Evolutionary conservation across 306 rosid species (phyloP), one percentile per base, ranked within the genome.

Genomic region (Corylus heterophylla): DNA sequence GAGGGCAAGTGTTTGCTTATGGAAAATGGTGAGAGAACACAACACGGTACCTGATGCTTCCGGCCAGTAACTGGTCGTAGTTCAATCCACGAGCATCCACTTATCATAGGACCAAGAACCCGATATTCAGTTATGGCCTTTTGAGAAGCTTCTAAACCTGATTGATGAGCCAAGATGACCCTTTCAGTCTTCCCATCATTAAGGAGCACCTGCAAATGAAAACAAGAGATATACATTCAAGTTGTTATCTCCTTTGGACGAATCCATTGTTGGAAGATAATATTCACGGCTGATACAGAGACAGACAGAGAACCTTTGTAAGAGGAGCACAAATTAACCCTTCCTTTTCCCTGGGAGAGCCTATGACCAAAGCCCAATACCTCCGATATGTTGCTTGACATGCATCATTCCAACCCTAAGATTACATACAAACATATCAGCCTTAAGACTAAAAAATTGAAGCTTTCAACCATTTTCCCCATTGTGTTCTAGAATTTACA

Each of bases 31-130:
- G 76, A 63, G 76, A 27, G 76, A 47, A 68, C 29, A 12, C 54
- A 48, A 48, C 76, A 54, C 58, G 69, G 78, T 85, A 92, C 98
- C 97, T 95, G 98, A 82, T 95, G 98, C 84, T 95, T 95, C 83
- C 97, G 84, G 78, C 75, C 85, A 71, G 98, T 95, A 63, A 86
- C 90, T 39, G 98, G 98, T 50, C 88, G 85, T 56, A 95, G 79
- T 83, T 95, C 98, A 77, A 95, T 80, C 98, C 98, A 95, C 1
- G 98, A 91, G 89, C 98, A 95, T 77, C 98, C 98, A 73, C 90
- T 91, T 80, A 95, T 95, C 76, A 80, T 89, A 3, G 98, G 97
- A 79, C 98, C 98, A 83, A 92, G 97, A 74, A 95, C 91, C 73
- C 97, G 92, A 73, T 90, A 92, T 81, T 95, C 96, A 51, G 98